A percentile compares a stretch with the other conserved stretches of the same genome.
Evolutionary conservation across 495 filamentous ascomycete genomes (phyloP).

Genomic region (Hypoxylon trugodes): DNA sequence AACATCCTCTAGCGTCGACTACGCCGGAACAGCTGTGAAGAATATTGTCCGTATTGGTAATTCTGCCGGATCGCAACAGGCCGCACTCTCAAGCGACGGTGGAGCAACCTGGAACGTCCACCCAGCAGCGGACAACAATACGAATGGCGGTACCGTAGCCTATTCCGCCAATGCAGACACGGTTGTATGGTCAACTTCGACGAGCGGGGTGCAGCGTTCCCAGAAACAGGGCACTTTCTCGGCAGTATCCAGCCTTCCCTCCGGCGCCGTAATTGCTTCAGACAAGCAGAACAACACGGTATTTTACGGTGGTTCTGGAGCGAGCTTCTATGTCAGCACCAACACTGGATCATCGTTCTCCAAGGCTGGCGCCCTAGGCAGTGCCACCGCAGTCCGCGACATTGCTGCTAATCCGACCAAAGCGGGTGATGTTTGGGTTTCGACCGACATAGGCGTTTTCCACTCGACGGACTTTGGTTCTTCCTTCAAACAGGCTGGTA

Average conservation of each 20-base stretch:
- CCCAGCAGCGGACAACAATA: conserved; percentile 52
- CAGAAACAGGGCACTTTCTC: conserved; percentile 53
- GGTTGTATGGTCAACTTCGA: conserved; percentile 57
- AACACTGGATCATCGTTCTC: conserved; percentile 57
- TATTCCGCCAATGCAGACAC: conserved; percentile 62
- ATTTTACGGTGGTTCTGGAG: conserved; percentile 61
- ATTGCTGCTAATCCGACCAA: conserved; percentile 59
- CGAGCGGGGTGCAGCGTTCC: conserved; percentile 53
- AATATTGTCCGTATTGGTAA: conserved; percentile 66
- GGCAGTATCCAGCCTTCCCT: conserved; percentile 53
- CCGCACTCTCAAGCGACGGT: conserved; percentile 54
- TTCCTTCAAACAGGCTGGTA: conserved; percentile 53
- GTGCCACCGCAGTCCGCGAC: conserved; percentile 52
- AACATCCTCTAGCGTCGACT: conserved; percentile 61
- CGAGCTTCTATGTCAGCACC: conserved; percentile 57
- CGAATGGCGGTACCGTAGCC: conserved; percentile 58
- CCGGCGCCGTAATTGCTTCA: conserved; percentile 56
- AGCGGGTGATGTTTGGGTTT: conserved; percentile 62
- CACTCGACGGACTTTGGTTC: conserved; percentile 58
- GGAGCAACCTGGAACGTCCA: conserved; percentile 58
- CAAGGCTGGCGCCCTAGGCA: conserved; percentile 43
- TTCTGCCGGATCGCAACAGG: conserved; percentile 49
- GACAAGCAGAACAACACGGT: conserved; percentile 61
- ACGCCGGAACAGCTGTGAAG: conserved; percentile 62
- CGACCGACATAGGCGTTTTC: conserved; percentile 63